These are phyloP conservation scores for Rhodamnia argentea DNA, from an alignment of 345 rosid genomes.

Conservation along the genomic window DNA sequence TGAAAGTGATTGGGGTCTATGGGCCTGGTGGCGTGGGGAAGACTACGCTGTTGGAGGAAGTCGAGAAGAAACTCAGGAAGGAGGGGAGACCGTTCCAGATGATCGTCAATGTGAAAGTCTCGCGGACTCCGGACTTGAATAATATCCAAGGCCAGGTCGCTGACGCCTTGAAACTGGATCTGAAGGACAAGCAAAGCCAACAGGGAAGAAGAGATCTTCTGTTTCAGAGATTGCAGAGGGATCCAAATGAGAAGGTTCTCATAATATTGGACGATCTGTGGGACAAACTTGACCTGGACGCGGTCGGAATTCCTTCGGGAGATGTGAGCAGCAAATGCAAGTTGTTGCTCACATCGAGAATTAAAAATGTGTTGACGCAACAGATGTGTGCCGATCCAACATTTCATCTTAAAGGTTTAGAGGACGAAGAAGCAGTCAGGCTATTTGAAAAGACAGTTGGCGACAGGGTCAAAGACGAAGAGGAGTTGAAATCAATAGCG, in stretches of 20 bases:
- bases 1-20: not conserved
- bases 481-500: fast-evolving
- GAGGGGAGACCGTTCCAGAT: not conserved
- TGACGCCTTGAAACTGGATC: not conserved
- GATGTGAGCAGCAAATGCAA: not conserved
- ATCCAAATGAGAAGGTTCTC: not conserved
- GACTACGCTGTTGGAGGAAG: not conserved
- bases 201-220: not conserved
- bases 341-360: not conserved
- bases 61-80: not conserved
- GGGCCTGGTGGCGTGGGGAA: not conserved
- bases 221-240: fast-evolving
- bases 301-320: not conserved
- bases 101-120: not conserved
- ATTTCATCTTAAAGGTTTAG: not conserved
- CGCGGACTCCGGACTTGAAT: not conserved
- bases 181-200: fast-evolving
- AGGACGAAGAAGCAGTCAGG: not conserved
- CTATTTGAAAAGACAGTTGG: not conserved
- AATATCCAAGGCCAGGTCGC: fast-evolving
- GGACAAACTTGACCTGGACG: not conserved
- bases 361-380: not conserved
- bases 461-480: not conserved
- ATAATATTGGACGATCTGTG: not conserved
- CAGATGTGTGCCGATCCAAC: not conserved